Percentiles rank a stretch among this genome's conserved stretches.
Conservation (phyloP, 768 basidiomycete species). For the Cystobasidium onofrii region DNA sequence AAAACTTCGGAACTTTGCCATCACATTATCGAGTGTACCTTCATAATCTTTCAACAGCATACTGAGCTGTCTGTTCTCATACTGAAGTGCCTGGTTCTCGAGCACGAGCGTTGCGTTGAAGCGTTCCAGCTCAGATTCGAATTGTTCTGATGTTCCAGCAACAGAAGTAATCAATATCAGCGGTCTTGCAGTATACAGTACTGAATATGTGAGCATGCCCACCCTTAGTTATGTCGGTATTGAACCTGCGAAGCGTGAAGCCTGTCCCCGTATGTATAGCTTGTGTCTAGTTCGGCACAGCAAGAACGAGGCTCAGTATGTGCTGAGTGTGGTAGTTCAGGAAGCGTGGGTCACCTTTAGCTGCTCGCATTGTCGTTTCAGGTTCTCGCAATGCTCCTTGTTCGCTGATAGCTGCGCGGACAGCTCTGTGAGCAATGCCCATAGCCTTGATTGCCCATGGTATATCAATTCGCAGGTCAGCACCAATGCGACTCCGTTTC, state of each 20-base stretch:
- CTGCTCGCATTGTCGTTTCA: constrained; percentile 61
- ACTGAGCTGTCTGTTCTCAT: constrained; percentile 92
- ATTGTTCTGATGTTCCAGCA: constrained; percentile 57
- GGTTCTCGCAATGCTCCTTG: constrained; percentile 60
- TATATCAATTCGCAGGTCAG: neutral
- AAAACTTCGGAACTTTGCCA: constrained; percentile 89
- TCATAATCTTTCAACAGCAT: constrained; percentile 88
- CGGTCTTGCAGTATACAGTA: neutral
- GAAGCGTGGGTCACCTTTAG: constrained; percentile 67
- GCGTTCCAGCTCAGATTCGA: constrained; percentile 85
- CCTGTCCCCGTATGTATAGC: constrained; percentile 64
- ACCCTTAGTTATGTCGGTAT: constrained; percentile 81
- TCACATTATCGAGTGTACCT: constrained; percentile 84
- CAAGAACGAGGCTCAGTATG: neutral
- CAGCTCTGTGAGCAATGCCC: constrained; percentile 72
- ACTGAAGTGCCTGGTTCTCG: constrained; percentile 82
- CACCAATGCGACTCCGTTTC: neutral
- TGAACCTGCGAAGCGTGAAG: constrained; percentile 71
- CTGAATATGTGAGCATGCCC: constrained; percentile 35
- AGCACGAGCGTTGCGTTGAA: constrained; percentile 79
- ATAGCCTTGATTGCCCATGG: constrained; percentile 51
- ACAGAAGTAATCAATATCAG: neutral
- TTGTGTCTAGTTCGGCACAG: constrained; percentile 54
- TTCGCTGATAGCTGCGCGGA: constrained; percentile 75
- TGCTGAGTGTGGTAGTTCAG: neutral